Evolutionary conservation across 768 basidiomycete species (phyloP).

Genomic region (Boletus subparvulus): DNA sequence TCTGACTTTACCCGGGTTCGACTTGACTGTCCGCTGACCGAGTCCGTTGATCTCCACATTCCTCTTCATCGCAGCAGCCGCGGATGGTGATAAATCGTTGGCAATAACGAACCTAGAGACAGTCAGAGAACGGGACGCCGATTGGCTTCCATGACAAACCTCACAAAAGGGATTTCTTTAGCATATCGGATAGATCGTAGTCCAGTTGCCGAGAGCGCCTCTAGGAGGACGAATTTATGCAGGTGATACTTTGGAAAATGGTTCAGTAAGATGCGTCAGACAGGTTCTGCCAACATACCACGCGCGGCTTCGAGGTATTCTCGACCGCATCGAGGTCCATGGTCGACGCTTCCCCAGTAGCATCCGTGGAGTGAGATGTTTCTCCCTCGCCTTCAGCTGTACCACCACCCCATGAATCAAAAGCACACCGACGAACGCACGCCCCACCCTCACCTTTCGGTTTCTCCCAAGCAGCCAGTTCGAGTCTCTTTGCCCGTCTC

Average conservation of each 20-base stretch:
- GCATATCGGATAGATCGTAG: conserved; percentile 96
- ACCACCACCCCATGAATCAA: background rate
- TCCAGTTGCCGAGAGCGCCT: conserved; percentile 95
- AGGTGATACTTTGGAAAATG: conserved; percentile 45
- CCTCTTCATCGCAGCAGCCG: conserved; percentile 79
- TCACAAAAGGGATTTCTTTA: conserved; percentile 90
- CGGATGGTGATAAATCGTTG: conserved; percentile 85
- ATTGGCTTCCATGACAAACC: conserved; percentile 46
- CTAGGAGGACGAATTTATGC: conserved; percentile 76
- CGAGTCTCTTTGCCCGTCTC: conserved; percentile 41
- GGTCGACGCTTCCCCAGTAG: background rate
- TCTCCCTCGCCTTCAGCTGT: conserved; percentile 2
- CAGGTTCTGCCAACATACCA: conserved; percentile 18
- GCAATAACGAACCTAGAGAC: conserved; percentile 87
- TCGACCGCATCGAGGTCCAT: conserved; percentile 1
- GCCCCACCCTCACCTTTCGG: conserved; percentile 41
- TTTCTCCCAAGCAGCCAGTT: conserved; percentile 40
- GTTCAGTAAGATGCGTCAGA: conserved; percentile 1
- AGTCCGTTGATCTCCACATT: conserved; percentile 85
- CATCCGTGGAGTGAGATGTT: background rate
- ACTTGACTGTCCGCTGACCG: conserved; percentile 9
- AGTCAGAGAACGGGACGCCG: conserved; percentile 8
- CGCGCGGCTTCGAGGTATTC: conserved; percentile 15
- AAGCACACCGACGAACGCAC: background rate
- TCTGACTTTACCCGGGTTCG: conserved; percentile 55